Conservation (phyloP, 2,329 filamentous ascomycete genomes). For the Emergomyces orientalis region DNA sequence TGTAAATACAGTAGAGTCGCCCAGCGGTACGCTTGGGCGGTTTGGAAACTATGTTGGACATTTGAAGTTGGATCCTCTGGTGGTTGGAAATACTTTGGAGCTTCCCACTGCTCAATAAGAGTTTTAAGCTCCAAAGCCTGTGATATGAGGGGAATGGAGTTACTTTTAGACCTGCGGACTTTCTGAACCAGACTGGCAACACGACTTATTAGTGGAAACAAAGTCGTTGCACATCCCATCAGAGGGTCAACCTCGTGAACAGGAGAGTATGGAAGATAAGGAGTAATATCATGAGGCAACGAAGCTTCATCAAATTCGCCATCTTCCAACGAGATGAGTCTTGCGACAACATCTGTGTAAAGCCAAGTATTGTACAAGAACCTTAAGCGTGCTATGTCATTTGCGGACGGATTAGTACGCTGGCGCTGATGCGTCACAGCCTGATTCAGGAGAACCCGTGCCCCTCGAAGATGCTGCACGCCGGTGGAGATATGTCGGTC, state of each 20-base stretch:
- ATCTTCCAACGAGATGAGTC: constrained; percentile 54
- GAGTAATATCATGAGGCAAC: constrained; percentile 19
- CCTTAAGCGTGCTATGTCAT: constrained; percentile 36
- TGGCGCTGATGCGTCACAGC: constrained; percentile 41
- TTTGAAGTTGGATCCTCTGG: constrained; percentile 56
- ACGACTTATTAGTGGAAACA: constrained; percentile 60
- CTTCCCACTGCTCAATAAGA: constrained; percentile 52
- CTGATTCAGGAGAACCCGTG: constrained; percentile 53
- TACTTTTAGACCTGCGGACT: constrained; percentile 47
- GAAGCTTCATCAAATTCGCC: constrained; percentile 43
- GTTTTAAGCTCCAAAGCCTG: constrained; percentile 54
- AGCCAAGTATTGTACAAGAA: constrained; percentile 65
- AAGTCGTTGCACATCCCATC: constrained; percentile 58
- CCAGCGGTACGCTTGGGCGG: constrained; percentile 58
- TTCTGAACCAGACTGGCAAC: constrained; percentile 57
- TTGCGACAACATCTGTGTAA: constrained; percentile 64
- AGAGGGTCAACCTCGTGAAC: constrained; percentile 57
- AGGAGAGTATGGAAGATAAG: constrained; percentile 34
- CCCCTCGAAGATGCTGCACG: constrained; percentile 59
- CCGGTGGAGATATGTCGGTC: constrained; percentile 60
- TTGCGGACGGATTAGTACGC: neutral
- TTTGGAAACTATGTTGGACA: constrained; percentile 56
- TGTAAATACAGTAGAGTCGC: constrained; percentile 58
- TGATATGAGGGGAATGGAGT: constrained; percentile 52
- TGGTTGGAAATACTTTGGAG: constrained; percentile 48